These are phyloP conservation scores for Dendrobium chrysotoxum DNA, from an alignment of 106 monocot genomes.

Conservation along the genomic window DNA sequence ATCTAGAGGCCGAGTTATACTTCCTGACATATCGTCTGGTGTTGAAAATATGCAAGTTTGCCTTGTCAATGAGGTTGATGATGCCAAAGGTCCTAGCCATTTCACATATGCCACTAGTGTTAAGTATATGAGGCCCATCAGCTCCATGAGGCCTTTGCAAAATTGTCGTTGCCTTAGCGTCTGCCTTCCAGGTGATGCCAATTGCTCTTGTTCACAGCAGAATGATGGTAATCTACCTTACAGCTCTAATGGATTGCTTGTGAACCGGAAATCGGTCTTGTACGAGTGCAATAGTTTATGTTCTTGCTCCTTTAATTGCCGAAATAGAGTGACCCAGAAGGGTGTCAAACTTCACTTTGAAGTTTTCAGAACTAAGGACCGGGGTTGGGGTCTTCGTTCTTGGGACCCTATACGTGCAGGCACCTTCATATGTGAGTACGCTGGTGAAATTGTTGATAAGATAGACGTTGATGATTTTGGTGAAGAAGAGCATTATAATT, in stretches of 20 bases:
- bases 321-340: constrained; percentile 59
- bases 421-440: constrained; percentile 77
- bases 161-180: constrained; percentile 56
- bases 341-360: constrained; percentile 66
- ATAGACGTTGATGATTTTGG: constrained; percentile 20
- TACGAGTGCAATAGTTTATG: constrained; percentile 65
- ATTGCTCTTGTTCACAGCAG: constrained; percentile 47
- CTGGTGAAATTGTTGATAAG: constrained; percentile 45
- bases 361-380: constrained; percentile 63
- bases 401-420: constrained; percentile 91
- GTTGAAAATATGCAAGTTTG: constrained; percentile 56
- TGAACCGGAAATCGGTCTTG: constrained; percentile 44
- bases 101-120: constrained; percentile 50
- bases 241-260: constrained; percentile 54
- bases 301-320: constrained; percentile 54
- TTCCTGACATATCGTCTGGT: constrained; percentile 57
- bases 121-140: constrained; percentile 20
- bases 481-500: constrained; percentile 53
- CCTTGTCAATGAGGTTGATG: constrained; percentile 83
- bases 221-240: constrained; percentile 76
- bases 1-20: constrained; percentile 50
- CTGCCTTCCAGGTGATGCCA: constrained; percentile 53
- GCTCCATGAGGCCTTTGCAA: constrained; percentile 24
- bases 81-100: constrained; percentile 40
- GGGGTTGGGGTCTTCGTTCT: constrained; percentile 87